Evolutionary conservation across 345 rosid genomes (phyloP).

Genomic region (Hevea brasiliensis): DNA sequence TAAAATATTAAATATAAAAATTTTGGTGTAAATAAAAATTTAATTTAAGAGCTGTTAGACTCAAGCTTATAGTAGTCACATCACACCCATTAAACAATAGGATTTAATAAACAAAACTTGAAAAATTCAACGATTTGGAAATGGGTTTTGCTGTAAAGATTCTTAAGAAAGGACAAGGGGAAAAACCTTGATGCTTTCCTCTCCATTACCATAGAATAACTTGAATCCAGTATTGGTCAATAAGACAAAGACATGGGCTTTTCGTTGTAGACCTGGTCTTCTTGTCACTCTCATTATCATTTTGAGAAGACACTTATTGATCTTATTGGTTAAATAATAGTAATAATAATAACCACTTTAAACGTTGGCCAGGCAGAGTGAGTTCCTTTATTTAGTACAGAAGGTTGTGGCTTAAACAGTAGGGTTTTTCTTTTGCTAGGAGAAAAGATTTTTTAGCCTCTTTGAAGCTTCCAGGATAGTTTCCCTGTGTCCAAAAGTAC

Average conservation of each 20-base stretch:
- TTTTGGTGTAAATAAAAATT: too few species aligned
- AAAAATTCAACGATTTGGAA: neutral
- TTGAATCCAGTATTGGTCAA: neutral
- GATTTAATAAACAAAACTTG: too few species aligned
- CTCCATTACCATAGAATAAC: neutral
- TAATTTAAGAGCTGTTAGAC: too few species aligned
- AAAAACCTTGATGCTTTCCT: neutral
- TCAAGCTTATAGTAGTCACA: too few species aligned
- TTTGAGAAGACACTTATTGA: too few species aligned
- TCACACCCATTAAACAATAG: too few species aligned
- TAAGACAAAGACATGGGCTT: neutral
- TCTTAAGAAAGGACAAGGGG: neutral
- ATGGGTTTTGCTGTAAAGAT: neutral
- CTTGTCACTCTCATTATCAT: neutral
- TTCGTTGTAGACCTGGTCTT: neutral
- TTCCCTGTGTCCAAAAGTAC: slow-evolving; percentile 62
- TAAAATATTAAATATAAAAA: too few species aligned
- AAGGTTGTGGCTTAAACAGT: neutral
- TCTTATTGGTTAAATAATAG: too few species aligned
- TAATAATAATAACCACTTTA: neutral
- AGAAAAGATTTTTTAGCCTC: slow-evolving; percentile 37
- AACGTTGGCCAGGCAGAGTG: neutral
- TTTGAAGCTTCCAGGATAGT: slow-evolving; percentile 57
- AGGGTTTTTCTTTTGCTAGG: neutral
- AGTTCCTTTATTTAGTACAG: neutral